Conservation (phyloP, 768 basidiomycete genomes). For the Boletus speciosus region DNA sequence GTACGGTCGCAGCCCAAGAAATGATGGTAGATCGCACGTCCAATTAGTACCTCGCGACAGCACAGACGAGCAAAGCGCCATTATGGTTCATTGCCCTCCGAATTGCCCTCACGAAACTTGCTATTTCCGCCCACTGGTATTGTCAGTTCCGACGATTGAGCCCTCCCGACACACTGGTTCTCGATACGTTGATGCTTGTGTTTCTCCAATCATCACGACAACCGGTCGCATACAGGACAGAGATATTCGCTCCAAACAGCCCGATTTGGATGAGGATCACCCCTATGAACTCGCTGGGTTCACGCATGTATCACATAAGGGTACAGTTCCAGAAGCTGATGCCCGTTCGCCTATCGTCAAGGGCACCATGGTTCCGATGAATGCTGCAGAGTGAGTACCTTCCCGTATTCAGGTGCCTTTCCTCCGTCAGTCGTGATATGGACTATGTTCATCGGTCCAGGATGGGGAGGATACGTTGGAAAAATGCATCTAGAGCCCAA, state of each 20-base stretch:
- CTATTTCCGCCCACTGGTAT: neutral
- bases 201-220: constrained; percentile 24
- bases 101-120: constrained; percentile 20
- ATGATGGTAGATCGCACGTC: constrained; percentile 18
- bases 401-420: neutral
- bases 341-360: constrained; percentile 29
- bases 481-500: constrained; percentile 6
- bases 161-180: neutral
- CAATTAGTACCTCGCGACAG: constrained; percentile 19
- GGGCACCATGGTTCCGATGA: constrained; percentile 23
- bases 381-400: constrained; percentile 20
- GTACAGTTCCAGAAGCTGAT: constrained; percentile 14
- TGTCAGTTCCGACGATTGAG: neutral
- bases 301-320: constrained; percentile 12
- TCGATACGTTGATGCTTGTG: constrained; percentile 26
- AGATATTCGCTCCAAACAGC: neutral
- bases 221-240: neutral
- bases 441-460: constrained; percentile 11
- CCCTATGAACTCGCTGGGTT: constrained; percentile 8
- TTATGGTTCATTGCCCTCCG: constrained; percentile 19
- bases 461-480: constrained; percentile 10
- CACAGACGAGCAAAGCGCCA: constrained; percentile 4
- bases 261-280: neutral
- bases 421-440: constrained; percentile 6
- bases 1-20: neutral